Base-by-base conservation (phyloP, 805 yeast species). In the Ogataea populi-albae region DNA sequence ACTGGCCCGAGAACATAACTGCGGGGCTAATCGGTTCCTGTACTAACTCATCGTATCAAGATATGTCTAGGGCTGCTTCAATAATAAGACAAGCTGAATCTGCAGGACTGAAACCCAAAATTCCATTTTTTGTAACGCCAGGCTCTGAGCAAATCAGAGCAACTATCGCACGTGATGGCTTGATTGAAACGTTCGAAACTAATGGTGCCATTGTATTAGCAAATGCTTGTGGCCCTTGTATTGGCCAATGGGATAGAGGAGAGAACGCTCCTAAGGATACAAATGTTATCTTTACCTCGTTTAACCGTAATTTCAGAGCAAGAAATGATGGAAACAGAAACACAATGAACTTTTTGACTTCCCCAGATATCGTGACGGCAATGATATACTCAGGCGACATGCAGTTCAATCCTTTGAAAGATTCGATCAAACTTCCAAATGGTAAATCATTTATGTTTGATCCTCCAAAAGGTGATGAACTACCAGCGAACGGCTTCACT, bases 91-190 rank as follows among this genome's bases (percentile, higher is more conserved):
- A 93, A 61, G 98, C 98, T 46, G 89, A 84, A 62, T 62, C 71
- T 40, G 95, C 80, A 59, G 98, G 98, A 46, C 74, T 91, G 58
- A 87, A 86, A 69, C 79, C 98, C 46, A 91, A 88, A 76, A 71
- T 94, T 45, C 79, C 88, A 54, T 91, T 80, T 75, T 85, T 91
- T 49, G 95, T 91, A 46, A 86, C 97, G 31, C 98, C 98, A 59
- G 98, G 98, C 68, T 86, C 96, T 40, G 98, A 91, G 73, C 97
- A 91, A 72, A 85, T 91, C 52, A 86, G 98, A 71, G 97, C 98
- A 49, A 91, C 98, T 49, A 91, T 91, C 64, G 96, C 83, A 62
- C 83, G 96, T 66, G 98, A 91, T 65, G 97, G 98, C 45, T 82
- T 85, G 65, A 78, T 91, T 52, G 72, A 82, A 52, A 83, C 93